These are phyloP conservation scores for Globisporangium alternatum DNA, from an alignment of 352 stramenopile species.

Conservation along the genomic window DNA sequence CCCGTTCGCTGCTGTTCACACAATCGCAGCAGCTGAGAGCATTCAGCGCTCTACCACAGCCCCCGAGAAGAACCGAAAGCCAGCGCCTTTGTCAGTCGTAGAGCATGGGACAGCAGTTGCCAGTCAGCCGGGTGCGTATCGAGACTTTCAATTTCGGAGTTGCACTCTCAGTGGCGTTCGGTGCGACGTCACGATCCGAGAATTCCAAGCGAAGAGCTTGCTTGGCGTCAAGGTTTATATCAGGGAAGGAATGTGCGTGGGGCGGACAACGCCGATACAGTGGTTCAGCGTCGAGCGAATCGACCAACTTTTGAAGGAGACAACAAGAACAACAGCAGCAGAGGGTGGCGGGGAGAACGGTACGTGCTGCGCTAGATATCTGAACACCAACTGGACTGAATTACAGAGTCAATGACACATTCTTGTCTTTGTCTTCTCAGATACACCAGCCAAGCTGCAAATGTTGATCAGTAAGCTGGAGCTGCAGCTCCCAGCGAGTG, in stretches of 20 bases:
- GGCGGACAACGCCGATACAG: constrained; percentile 8
- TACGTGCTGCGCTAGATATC: background rate
- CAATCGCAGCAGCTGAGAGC: background rate
- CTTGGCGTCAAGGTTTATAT: constrained; percentile 12
- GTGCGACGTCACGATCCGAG: constrained; percentile 10
- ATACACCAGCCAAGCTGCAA: background rate
- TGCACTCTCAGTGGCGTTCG: constrained; percentile 4
- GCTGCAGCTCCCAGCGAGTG: background rate
- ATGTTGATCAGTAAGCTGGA: background rate
- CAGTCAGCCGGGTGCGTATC: constrained; percentile 7
- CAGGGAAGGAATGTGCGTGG: background rate
- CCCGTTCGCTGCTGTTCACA: background rate
- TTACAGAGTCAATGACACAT: background rate
- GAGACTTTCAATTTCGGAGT: constrained; percentile 3
- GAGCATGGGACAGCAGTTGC: background rate
- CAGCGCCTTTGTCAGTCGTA: background rate
- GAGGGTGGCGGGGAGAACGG: background rate
- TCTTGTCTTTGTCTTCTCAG: background rate
- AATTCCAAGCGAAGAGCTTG: constrained; percentile 5
- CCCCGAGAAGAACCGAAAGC: background rate
- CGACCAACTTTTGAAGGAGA: background rate
- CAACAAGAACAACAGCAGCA: background rate
- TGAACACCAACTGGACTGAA: background rate
- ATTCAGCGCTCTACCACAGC: background rate
- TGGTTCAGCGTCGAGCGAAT: constrained; percentile 3